Percentiles rank a stretch among this genome's conserved stretches.
These are phyloP conservation scores for Phytophthora uliginosa DNA, from an alignment of 352 stramenopile species.

Conservation along the genomic window DNA sequence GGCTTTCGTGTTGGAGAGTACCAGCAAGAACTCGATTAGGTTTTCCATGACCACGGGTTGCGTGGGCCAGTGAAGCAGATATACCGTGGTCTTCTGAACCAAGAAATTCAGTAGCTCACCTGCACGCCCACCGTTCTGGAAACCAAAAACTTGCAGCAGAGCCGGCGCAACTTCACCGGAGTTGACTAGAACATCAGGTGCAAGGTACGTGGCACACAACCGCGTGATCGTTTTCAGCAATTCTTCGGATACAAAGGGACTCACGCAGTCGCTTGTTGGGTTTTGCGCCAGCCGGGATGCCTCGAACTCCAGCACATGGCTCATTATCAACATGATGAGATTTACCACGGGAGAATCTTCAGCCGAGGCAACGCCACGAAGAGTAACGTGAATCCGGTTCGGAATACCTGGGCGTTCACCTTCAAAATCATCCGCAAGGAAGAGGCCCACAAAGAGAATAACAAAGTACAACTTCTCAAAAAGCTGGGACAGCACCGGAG, in stretches of 20 bases:
- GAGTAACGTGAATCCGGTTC: slow-evolving; percentile 54
- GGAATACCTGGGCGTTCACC: slow-evolving; percentile 83
- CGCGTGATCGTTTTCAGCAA: slow-evolving; percentile 79
- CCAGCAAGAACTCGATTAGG: slow-evolving; percentile 79
- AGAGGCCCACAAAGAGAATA: slow-evolving; percentile 78
- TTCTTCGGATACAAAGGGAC: slow-evolving; percentile 86
- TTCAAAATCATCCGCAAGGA: slow-evolving; percentile 84
- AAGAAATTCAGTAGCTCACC: slow-evolving; percentile 78
- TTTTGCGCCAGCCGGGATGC: slow-evolving; percentile 64
- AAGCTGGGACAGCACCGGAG: slow-evolving; percentile 64
- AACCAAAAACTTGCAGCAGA: slow-evolving; percentile 74
- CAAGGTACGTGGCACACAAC: slow-evolving; percentile 80
- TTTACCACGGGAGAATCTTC: slow-evolving; percentile 60
- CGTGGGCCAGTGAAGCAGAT: slow-evolving; percentile 85
- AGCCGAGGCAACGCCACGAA: slow-evolving; percentile 29
- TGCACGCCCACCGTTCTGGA: slow-evolving; percentile 60
- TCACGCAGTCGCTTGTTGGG: slow-evolving; percentile 65
- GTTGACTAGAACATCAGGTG: slow-evolving; percentile 55
- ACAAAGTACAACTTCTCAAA: slow-evolving; percentile 88
- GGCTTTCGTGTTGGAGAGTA: slow-evolving; percentile 71
- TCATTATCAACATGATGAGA: slow-evolving; percentile 77
- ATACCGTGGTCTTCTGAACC: slow-evolving; percentile 71
- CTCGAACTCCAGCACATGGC: slow-evolving; percentile 78
- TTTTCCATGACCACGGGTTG: slow-evolving; percentile 89
- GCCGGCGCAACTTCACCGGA: slow-evolving; percentile 52